Conservation (phyloP, 2,329 filamentous ascomycete species). For the Gnomoniopsis smithogilvyi region DNA sequence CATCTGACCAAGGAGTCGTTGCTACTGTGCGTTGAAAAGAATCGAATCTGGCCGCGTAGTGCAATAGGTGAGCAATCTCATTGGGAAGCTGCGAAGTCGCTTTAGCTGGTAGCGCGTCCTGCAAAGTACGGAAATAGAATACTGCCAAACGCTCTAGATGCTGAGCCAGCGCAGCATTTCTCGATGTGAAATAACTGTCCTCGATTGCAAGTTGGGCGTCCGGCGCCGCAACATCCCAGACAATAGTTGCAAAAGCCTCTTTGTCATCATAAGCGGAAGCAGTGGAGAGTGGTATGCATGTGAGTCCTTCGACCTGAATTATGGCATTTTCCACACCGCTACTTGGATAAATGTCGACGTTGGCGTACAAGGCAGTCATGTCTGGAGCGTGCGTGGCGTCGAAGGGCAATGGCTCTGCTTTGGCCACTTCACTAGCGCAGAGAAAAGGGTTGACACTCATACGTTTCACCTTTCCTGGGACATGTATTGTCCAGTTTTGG, state of each 20-base stretch:
- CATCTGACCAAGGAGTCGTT: too few species aligned
- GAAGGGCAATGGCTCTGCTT: background rate
- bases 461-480: background rate
- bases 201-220: background rate
- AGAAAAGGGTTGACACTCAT: background rate
- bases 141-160: background rate
- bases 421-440: background rate
- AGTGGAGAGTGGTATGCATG: background rate
- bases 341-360: background rate
- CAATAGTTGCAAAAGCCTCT: background rate
- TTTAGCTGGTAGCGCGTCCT: background rate
- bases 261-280: background rate
- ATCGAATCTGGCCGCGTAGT: too few species aligned
- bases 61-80: too few species aligned
- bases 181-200: background rate
- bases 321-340: background rate
- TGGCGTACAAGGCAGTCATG: background rate
- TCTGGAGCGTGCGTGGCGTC: background rate
- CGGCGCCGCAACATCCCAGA: background rate
- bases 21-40: too few species aligned
- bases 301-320: background rate
- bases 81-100: background rate
- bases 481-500: background rate
- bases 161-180: background rate
- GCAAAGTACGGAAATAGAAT: background rate